Conservation (phyloP, 1,284 basidiomycete genomes). For the Vanrija sp. region DNA sequence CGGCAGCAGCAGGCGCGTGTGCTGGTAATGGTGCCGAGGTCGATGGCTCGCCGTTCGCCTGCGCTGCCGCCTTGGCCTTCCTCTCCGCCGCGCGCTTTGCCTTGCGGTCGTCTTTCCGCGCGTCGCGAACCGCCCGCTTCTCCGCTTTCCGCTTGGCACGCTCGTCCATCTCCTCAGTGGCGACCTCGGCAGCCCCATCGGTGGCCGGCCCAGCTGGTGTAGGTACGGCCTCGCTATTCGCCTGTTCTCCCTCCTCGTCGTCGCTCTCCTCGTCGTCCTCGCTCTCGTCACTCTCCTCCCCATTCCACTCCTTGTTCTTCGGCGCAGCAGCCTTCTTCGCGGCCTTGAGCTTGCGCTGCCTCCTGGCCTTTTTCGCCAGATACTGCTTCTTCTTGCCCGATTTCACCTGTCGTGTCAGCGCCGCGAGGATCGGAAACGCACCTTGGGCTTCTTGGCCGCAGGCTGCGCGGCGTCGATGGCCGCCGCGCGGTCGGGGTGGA, state of each 20-base stretch:
- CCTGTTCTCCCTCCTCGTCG: background rate
- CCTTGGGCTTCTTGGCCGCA: constrained; percentile 25
- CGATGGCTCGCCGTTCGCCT: background rate
- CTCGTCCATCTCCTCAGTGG: constrained; percentile 1
- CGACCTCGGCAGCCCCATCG: background rate
- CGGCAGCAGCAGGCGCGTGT: too few species aligned
- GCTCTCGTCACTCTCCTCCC: constrained; percentile 11
- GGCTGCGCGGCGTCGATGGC: constrained; percentile 1
- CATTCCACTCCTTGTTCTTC: constrained; percentile 32
- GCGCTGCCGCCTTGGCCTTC: constrained; percentile 7
- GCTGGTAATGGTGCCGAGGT: background rate
- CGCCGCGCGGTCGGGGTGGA: constrained; percentile 12
- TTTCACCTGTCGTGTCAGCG: constrained; percentile 17
- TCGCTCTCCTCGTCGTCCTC: constrained; percentile 10
- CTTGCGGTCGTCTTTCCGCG: constrained; percentile 9
- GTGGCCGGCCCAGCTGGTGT: background rate
- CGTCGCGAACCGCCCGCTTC: constrained; percentile 14
- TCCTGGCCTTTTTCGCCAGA: constrained; percentile 62
- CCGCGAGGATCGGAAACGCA: constrained; percentile 4
- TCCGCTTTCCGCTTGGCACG: constrained; percentile 9
- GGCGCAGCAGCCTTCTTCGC: constrained; percentile 44
- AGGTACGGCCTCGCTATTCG: background rate
- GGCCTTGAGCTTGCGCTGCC: constrained; percentile 57
- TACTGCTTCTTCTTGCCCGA: constrained; percentile 61
- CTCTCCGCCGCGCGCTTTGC: constrained; percentile 11